A percentile compares a stretch with the other conserved stretches of the same genome.
Evolutionary conservation across 306 rosid species (phyloP).

Genomic region (barrel medic (Medicago truncatula)): DNA sequence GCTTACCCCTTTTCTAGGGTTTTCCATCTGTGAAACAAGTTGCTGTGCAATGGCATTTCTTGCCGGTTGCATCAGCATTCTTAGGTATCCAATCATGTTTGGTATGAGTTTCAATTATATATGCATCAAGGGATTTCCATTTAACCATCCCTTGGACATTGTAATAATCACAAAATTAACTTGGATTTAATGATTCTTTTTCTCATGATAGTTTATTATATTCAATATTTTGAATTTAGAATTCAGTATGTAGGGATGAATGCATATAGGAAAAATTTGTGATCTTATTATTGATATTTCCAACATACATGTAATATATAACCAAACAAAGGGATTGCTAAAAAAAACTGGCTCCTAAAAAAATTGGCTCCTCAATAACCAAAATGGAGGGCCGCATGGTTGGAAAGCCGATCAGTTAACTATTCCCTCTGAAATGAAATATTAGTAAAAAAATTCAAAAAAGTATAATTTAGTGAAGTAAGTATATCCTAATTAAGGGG

Average conservation of each 20-base stretch:
- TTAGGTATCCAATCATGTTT: not conserved
- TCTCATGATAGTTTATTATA: not conserved
- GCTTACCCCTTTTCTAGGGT: constrained; percentile 72
- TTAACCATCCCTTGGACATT: not conserved
- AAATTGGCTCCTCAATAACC: constrained; percentile 1
- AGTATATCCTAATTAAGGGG: constrained; percentile 44
- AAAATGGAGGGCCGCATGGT: no score
- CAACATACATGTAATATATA: constrained; percentile 1
- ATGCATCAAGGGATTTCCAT: not conserved
- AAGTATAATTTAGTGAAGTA: no score
- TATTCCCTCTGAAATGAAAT: no score
- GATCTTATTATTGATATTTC: not conserved
- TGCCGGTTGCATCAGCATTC: constrained; percentile 24
- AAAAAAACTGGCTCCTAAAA: not conserved
- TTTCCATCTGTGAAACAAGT: not conserved
- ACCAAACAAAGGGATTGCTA: not conserved
- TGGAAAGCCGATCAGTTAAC: no score
- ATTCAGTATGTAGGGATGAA: not conserved
- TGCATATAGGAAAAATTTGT: not conserved
- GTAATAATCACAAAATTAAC: not conserved
- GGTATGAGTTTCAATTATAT: not conserved
- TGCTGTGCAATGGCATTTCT: not conserved
- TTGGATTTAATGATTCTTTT: not conserved
- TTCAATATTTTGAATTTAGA: not conserved
- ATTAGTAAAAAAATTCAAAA: no score